Evolutionary conservation across 305 asterid species (phyloP), one percentile per base, ranked within the genome.

Genomic region (Rubia tinctorum): DNA sequence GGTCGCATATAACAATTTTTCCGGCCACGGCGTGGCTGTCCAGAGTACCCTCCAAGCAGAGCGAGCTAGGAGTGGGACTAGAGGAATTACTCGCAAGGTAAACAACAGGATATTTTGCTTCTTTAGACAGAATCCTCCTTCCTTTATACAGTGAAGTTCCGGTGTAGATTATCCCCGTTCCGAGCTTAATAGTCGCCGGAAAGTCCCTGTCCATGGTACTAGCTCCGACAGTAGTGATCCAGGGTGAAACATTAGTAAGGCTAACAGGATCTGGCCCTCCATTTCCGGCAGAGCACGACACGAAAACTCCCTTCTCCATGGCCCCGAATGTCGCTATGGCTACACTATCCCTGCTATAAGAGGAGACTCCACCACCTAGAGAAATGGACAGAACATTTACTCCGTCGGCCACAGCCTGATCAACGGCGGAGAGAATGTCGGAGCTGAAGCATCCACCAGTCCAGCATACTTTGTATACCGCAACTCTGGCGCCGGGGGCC

Each of bases 241-340:
- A 95, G 3, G 99, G 99, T 1, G 99, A 89, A 0, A 92, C 98
- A 77, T 94, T 94, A 0, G 98, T 92, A 58, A 94, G 84, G 66
- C 90, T 94, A 64, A 92, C 82, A 2, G 99, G 99, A 74, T 90
- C 97, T 2, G 99, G 99, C n/a, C 99, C 99, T 2, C 94, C 95
- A 74, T 95, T 95, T 18, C 99, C 98, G 0, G 97, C 97, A 0
- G 99, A 95, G 77, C 97, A 95, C 1, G 97, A 92, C 4, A 92
- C 75, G 20, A 95, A 89, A 8, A 95, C 89, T 0, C 99, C 98
- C 85, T 49, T 92, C 79, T 92, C 96, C 97, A 95, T 92, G 3
- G 99, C 99, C 15, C 96, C 96, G 58, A 92, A 95, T 0, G 99
- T 88, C 0, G 91, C 99, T 11, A 92, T 83, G 0, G 98, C 87